A percentile compares a stretch with the other conserved stretches of the same genome.
Evolutionary conservation across 2,329 filamentous ascomycete genomes (phyloP).

Genomic region (Xylaria hypoxylon): DNA sequence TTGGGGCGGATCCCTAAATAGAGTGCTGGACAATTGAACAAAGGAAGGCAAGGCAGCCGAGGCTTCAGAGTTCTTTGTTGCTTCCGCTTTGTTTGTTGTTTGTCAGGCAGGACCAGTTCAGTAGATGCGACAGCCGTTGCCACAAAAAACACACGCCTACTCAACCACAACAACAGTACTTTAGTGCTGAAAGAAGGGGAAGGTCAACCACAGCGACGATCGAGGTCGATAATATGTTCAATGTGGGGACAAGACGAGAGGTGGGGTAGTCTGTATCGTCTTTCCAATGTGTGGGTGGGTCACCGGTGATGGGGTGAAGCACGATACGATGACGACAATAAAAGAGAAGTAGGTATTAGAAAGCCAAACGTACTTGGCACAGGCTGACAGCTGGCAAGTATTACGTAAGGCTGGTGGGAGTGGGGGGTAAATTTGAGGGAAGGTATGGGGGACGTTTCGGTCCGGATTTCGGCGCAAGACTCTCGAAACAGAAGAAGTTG

Average conservation of each 20-base stretch:
- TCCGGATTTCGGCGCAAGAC: slow-evolving; percentile 68
- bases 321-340: slow-evolving; percentile 29
- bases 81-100: slow-evolving; percentile 40
- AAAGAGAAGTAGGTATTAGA: slow-evolving; percentile 30
- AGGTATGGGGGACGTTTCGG: slow-evolving; percentile 59
- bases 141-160: slow-evolving; percentile 30
- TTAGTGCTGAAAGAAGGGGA: slow-evolving; percentile 17
- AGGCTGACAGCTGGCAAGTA: slow-evolving; percentile 42
- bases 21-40: slow-evolving; percentile 42
- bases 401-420: slow-evolving; percentile 49
- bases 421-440: slow-evolving; percentile 38
- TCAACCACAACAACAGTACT: slow-evolving; percentile 9
- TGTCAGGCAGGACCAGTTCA: slow-evolving; percentile 37
- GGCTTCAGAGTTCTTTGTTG: slow-evolving; percentile 34
- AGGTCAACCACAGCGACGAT: slow-evolving; percentile 20
- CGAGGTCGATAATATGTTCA: slow-evolving; percentile 16
- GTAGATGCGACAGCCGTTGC: slow-evolving; percentile 33
- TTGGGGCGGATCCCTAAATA: slow-evolving; percentile 44
- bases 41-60: slow-evolving; percentile 40
- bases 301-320: slow-evolving; percentile 14
- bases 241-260: slow-evolving; percentile 8
- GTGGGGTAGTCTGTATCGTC: slow-evolving; percentile 9
- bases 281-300: slow-evolving; percentile 31
- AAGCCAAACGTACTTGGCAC: slow-evolving; percentile 45
- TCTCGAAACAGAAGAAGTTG: slow-evolving; percentile 61